Conservation (phyloP, 768 basidiomycete species). For the Sistotremastrum niveocremeum region DNA sequence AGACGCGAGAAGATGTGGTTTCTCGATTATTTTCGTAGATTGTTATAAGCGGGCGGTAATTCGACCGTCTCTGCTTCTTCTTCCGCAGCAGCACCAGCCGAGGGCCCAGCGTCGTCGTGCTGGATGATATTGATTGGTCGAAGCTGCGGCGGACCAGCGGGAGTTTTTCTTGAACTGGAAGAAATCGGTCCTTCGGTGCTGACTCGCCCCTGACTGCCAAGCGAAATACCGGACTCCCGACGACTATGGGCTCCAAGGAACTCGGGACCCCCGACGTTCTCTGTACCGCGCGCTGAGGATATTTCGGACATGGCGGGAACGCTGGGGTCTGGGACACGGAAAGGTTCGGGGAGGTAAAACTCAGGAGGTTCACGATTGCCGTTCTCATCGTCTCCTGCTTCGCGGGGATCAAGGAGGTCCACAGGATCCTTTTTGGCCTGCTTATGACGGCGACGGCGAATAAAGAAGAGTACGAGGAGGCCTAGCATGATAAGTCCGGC, state of each 20-base stretch:
- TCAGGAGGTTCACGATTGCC: slow-evolving; percentile 42
- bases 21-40: slow-evolving; percentile 22
- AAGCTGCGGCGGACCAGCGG: slow-evolving; percentile 32
- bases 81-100: slow-evolving; percentile 23
- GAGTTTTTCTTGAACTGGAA: slow-evolving; percentile 30
- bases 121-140: slow-evolving; percentile 71
- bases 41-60: slow-evolving; percentile 72
- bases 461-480: slow-evolving; percentile 33
- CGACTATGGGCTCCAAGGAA: no score
- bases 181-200: slow-evolving; percentile 4
- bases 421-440: slow-evolving; percentile 39
- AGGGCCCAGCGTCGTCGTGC: slow-evolving; percentile 68
- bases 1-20: background rate
- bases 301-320: slow-evolving; percentile 11
- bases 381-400: slow-evolving; percentile 34
- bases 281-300: slow-evolving; percentile 24
- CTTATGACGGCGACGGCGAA: slow-evolving; percentile 28
- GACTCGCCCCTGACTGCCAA: no score
- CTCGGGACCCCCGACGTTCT: slow-evolving; percentile 6
- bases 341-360: slow-evolving; percentile 66
- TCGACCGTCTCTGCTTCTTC: slow-evolving; percentile 58
- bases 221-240: no score
- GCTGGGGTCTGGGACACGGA: slow-evolving; percentile 53
- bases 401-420: slow-evolving; percentile 46
- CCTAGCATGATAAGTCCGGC: slow-evolving; percentile 29